Evolutionary conservation across 768 basidiomycete genomes (phyloP).

Genomic region (Fomitopsis pulvina): DNA sequence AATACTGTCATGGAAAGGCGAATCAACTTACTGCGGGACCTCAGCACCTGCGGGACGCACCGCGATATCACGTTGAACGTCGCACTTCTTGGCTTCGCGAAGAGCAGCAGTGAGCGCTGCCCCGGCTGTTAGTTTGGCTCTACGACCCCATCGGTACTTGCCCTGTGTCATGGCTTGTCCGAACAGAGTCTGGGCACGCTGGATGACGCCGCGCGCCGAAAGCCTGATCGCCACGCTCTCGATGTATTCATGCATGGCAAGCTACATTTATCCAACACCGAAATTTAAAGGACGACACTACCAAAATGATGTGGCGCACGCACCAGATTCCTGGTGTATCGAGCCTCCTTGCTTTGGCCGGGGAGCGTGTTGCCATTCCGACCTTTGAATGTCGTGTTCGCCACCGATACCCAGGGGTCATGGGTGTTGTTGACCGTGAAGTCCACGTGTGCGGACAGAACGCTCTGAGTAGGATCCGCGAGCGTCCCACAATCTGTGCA

Average conservation of each 20-base stretch:
- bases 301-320: conserved; percentile 14
- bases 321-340: conserved; percentile 60
- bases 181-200: conserved; percentile 65
- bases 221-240: conserved; percentile 52
- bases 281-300: background rate
- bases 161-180: conserved; percentile 56
- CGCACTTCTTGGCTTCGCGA: conserved; percentile 63
- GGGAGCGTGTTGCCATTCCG: conserved; percentile 54
- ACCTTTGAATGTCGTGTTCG: conserved; percentile 36
- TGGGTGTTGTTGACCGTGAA: conserved; percentile 28
- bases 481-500: conserved; percentile 73
- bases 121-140: conserved; percentile 61
- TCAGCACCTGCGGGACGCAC: conserved; percentile 25
- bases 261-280: conserved; percentile 29
- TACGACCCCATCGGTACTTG: conserved; percentile 66
- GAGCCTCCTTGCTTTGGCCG: conserved; percentile 59
- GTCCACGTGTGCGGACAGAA: conserved; percentile 46
- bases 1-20: conserved; percentile 22
- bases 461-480: conserved; percentile 50
- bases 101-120: conserved; percentile 65
- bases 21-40: conserved; percentile 16
- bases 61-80: conserved; percentile 64
- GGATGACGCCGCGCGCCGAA: conserved; percentile 50
- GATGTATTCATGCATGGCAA: conserved; percentile 60
- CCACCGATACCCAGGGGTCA: conserved; percentile 22